Evolutionary conservation across 164 flowering plant genomes (phyloP), one percentile per base, ranked within the genome.

Genomic region (Sextonia rubra): DNA sequence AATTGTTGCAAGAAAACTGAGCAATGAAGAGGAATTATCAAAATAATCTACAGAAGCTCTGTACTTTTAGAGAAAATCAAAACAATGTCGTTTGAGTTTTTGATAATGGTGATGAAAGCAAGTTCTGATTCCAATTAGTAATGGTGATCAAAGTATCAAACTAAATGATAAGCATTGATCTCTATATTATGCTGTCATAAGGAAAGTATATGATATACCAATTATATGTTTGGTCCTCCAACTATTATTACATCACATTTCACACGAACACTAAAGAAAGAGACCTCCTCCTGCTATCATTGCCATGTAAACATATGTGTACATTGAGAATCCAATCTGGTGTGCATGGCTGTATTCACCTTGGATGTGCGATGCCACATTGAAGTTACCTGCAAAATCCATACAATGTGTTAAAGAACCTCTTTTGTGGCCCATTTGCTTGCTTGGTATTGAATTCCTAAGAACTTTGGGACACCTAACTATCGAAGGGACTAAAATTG

Each of bases 291-390:
- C 82, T 11, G 70, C 24, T 11, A 77, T 47, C 58, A 75, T 22
- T 12, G 55, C 73, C 71, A 78, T 20, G 26, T 2, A 70, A 12
- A 48, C 27, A 32, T 37, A 14, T 49, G 69, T 48, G 32, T 23
- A 37, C 4, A 25, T 4, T 5, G 37, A 30, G 47, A 37, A 30
- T 2, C 37, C 17, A 60, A 48, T 11, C 76, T 30, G 64, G 23
- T 24, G n/a, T 71, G 69, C 75, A 37, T 49, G 64, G 74, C 64
- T 78, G 61, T 66, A 74, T 48, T 84, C 82, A 17, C 24, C 69
- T 64, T 64, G 69, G 44, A 90, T 68, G 78, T 88, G 91, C 82
- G 84, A 87, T 2, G 82, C 77, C 74, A 93, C 97, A 78, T 88
- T 68, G 72, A 93, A 93, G 69, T 91, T 64, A 12, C 98, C 98